Evolutionary conservation across 768 basidiomycete species (phyloP).

Genomic region (Tylopilus sp.): DNA sequence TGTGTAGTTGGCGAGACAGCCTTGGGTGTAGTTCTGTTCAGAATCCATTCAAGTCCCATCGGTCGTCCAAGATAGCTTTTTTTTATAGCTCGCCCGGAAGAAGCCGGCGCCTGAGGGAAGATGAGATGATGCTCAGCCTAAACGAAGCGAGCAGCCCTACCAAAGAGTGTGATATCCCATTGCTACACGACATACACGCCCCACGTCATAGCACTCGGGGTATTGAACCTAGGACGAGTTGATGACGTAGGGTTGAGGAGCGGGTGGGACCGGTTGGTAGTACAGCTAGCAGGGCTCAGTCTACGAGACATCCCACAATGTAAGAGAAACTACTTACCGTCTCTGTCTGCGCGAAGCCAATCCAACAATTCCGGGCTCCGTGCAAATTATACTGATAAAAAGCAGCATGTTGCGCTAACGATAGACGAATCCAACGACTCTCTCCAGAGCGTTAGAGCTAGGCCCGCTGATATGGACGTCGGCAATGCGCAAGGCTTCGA

Average conservation of each 20-base stretch:
- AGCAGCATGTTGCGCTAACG: too few species aligned
- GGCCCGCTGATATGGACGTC: too few species aligned
- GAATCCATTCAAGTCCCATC: too few species aligned
- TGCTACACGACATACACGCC: conserved; percentile 41
- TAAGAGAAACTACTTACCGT: conserved; percentile 31
- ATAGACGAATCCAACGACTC: too few species aligned
- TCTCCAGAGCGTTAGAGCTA: too few species aligned
- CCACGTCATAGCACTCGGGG: conserved; percentile 38
- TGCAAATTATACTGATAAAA: too few species aligned
- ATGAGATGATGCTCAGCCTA: neutral
- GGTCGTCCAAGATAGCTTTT: too few species aligned
- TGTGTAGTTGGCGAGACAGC: conserved; percentile 34
- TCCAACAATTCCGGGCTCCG: conserved; percentile 44
- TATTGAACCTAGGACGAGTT: conserved; percentile 28
- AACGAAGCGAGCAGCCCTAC: conserved; percentile 16
- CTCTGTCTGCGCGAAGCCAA: conserved; percentile 52
- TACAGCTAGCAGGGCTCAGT: conserved; percentile 37
- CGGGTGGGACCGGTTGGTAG: conserved; percentile 45
- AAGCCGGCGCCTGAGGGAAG: conserved; percentile 42
- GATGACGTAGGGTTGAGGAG: conserved; percentile 40
- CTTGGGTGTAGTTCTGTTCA: conserved; percentile 37
- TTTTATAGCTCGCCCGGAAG: conserved; percentile 40
- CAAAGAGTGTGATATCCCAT: conserved; percentile 43
- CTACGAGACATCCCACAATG: neutral
- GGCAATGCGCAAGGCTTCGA: too few species aligned